These are phyloP conservation scores for Plectosphaerella cucumerina DNA, from an alignment of 2,329 filamentous ascomycete genomes.

Conservation along the genomic window DNA sequence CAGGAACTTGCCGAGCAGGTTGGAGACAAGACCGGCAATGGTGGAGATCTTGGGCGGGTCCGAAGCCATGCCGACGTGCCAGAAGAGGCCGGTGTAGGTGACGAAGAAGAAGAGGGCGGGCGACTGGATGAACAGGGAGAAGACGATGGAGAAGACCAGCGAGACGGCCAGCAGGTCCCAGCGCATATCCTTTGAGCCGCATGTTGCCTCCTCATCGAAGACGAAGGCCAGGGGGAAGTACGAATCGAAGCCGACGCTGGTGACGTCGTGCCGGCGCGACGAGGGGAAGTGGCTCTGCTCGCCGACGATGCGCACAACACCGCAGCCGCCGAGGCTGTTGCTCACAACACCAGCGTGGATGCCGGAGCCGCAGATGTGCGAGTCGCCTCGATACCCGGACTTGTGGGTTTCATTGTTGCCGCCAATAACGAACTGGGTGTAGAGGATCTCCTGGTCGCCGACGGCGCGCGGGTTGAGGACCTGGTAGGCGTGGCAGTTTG, in stretches of 20 bases:
- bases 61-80: slow-evolving; percentile 84
- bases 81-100: slow-evolving; percentile 77
- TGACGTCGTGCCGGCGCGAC: slow-evolving; percentile 68
- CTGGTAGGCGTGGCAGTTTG: slow-evolving; percentile 62
- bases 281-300: slow-evolving; percentile 58
- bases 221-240: slow-evolving; percentile 86
- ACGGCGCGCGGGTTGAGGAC: slow-evolving; percentile 72
- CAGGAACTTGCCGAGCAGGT: slow-evolving; percentile 75
- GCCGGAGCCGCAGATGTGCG: slow-evolving; percentile 79
- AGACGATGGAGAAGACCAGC: slow-evolving; percentile 68
- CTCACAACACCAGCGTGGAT: slow-evolving; percentile 79
- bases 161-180: slow-evolving; percentile 85
- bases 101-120: slow-evolving; percentile 81
- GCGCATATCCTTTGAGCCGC: slow-evolving; percentile 70
- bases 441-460: slow-evolving; percentile 63
- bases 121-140: slow-evolving; percentile 79
- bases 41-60: slow-evolving; percentile 71
- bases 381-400: slow-evolving; percentile 74
- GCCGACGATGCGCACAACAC: slow-evolving; percentile 72
- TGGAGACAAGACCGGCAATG: slow-evolving; percentile 69
- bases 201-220: slow-evolving; percentile 63
- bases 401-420: slow-evolving; percentile 39
- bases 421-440: slow-evolving; percentile 64
- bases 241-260: slow-evolving; percentile 74
- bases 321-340: slow-evolving; percentile 71